Conservation (phyloP, 2,329 filamentous ascomycete species). For the Ramularia endophylla region DNA sequence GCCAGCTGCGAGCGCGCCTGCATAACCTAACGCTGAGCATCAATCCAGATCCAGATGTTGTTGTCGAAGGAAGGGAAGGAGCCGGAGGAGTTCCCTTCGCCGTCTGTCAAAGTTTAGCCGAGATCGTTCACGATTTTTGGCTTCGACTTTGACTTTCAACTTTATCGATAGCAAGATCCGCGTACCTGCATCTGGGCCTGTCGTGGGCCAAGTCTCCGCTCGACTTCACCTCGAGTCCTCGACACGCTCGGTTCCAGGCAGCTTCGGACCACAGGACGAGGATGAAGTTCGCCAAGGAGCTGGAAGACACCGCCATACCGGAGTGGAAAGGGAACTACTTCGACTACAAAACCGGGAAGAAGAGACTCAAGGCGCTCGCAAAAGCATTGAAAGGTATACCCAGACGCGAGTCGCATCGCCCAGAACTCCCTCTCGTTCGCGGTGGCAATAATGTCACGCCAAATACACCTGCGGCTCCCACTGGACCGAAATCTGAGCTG, state of each 20-base stretch:
- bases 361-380: constrained; percentile 77
- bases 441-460: not conserved
- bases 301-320: constrained; percentile 14
- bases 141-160: too few species aligned
- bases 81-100: too few species aligned
- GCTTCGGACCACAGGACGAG: too few species aligned
- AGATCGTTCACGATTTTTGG: too few species aligned
- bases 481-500: constrained; percentile 4
- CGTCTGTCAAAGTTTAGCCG: too few species aligned
- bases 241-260: too few species aligned
- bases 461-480: too few species aligned
- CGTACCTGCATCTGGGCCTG: too few species aligned
- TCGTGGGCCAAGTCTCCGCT: too few species aligned
- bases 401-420: constrained; percentile 10
- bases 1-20: not conserved
- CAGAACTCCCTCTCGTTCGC: not conserved
- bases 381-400: constrained; percentile 58
- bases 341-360: constrained; percentile 63
- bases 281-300: constrained; percentile 28
- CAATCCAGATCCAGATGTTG: not conserved
- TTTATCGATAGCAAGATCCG: too few species aligned
- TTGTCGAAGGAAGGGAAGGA: too few species aligned
- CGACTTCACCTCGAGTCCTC: too few species aligned
- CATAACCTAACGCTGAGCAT: not conserved
- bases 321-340: constrained; percentile 22